phyloP scores from a whole-genome alignment of 495 filamentous ascomycete species.

The Neurospora sp. region DNA sequence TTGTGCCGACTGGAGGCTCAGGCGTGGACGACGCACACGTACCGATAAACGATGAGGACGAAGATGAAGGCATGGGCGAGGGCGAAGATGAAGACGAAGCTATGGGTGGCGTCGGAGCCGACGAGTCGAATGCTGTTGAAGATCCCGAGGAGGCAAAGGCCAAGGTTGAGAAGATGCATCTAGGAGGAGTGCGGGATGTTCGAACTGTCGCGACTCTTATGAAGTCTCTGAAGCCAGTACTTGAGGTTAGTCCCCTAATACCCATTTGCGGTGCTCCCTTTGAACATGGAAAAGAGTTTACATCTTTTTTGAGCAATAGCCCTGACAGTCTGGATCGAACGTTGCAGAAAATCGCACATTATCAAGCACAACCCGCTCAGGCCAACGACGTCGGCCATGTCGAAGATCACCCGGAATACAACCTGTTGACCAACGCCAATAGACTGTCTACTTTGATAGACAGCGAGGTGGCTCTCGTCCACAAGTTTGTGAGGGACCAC shows the following conservation, averaged over 20 bases:
- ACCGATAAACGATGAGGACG: constrained; percentile 33
- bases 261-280: constrained; percentile 6
- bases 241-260: constrained; percentile 54
- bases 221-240: constrained; percentile 64
- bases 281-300: constrained; percentile 32
- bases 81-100: constrained; percentile 47
- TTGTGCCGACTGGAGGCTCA: neutral
- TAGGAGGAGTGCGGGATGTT: constrained; percentile 62
- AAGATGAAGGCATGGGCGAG: constrained; percentile 31
- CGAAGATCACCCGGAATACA: constrained; percentile 81
- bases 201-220: constrained; percentile 64
- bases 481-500: constrained; percentile 92
- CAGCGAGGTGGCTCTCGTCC: constrained; percentile 82
- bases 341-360: constrained; percentile 64
- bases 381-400: constrained; percentile 59
- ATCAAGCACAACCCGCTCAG: constrained; percentile 57
- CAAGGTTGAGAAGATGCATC: constrained; percentile 68
- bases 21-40: constrained; percentile 26
- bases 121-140: constrained; percentile 37
- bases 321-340: constrained; percentile 48
- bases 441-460: constrained; percentile 81
- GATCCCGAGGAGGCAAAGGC: constrained; percentile 63
- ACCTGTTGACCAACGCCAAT: constrained; percentile 73
- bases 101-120: constrained; percentile 38
- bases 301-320: constrained; percentile 38